Conservation (phyloP, 441 rosid species). For the Kokia cookei region DNA sequence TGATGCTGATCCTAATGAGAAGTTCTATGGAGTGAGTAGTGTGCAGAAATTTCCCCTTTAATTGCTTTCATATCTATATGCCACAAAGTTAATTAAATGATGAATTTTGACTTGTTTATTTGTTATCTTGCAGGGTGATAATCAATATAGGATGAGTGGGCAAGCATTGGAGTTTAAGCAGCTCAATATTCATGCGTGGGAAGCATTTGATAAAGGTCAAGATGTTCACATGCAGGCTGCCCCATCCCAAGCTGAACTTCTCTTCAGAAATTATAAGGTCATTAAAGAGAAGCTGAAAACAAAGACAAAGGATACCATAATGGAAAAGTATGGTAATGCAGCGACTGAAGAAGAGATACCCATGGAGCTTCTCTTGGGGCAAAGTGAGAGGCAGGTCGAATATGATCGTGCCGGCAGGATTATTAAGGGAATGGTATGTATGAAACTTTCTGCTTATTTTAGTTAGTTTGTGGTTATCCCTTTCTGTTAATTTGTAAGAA, state of each 20-base stretch:
- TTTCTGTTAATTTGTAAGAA: not conserved
- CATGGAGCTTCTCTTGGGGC: slow-evolving; percentile 65
- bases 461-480: not conserved
- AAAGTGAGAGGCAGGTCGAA: slow-evolving; percentile 71
- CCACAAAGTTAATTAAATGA: not conserved
- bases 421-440: slow-evolving; percentile 38
- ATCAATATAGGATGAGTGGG: slow-evolving; percentile 72
- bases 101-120: not conserved
- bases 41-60: not conserved
- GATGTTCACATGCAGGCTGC: slow-evolving; percentile 92
- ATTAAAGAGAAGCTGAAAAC: slow-evolving; percentile 65
- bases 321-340: slow-evolving; percentile 86
- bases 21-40: slow-evolving; percentile 42
- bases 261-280: slow-evolving; percentile 55
- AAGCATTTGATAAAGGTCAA: slow-evolving; percentile 89
- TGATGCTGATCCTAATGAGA: slow-evolving; percentile 66
- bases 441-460: not conserved
- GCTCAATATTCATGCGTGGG: slow-evolving; percentile 72
- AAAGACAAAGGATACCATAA: slow-evolving; percentile 57
- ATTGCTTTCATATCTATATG: not conserved
- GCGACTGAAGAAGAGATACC: slow-evolving; percentile 69
- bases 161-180: slow-evolving; percentile 91
- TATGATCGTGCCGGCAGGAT: slow-evolving; percentile 57
- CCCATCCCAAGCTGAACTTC: slow-evolving; percentile 83
- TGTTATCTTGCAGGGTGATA: slow-evolving; percentile 60